phyloP scores from a whole-genome alignment of 2,329 filamentous ascomycete genomes.

The Botrytis sinoallii region DNA sequence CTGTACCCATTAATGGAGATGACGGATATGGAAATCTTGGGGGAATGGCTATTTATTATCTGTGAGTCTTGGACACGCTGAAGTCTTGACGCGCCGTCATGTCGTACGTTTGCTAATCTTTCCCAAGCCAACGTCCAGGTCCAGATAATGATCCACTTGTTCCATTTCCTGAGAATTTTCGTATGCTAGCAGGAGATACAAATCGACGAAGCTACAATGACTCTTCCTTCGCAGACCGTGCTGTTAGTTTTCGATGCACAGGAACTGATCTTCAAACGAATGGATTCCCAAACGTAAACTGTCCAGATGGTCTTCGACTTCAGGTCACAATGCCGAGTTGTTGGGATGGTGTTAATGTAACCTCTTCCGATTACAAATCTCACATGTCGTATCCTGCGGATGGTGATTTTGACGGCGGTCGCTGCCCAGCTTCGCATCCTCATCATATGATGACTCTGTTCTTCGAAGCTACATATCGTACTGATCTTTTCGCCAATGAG shows the following conservation, averaged over 20 bases:
- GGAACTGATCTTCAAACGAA: conserved; percentile 45
- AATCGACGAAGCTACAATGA: conserved; percentile 17
- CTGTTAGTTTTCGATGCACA: conserved; percentile 51
- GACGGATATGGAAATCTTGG: conserved; percentile 33
- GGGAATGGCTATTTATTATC: conserved; percentile 40
- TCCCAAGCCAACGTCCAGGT: conserved; percentile 12
- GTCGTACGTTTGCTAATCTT: neutral
- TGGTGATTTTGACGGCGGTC: conserved; percentile 41
- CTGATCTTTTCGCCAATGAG: conserved; percentile 56
- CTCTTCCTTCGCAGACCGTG: conserved; percentile 14
- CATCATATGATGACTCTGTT: conserved; percentile 57
- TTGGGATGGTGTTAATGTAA: conserved; percentile 59
- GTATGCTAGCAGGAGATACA: conserved; percentile 45
- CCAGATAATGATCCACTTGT: conserved; percentile 13
- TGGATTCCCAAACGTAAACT: conserved; percentile 53
- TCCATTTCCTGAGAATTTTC: conserved; percentile 40
- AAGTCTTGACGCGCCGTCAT: neutral
- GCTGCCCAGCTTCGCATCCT: conserved; percentile 50
- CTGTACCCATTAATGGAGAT: conserved; percentile 37
- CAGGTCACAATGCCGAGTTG: conserved; percentile 57
- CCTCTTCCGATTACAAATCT: conserved; percentile 52
- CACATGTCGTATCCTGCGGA: conserved; percentile 52
- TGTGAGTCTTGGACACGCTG: conserved; percentile 24
- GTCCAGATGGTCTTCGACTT: conserved; percentile 49
- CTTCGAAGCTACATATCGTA: conserved; percentile 57